Evolutionary conservation across 108 stramenopile species (phyloP).

Genomic region (Schizochytrium sp.): DNA sequence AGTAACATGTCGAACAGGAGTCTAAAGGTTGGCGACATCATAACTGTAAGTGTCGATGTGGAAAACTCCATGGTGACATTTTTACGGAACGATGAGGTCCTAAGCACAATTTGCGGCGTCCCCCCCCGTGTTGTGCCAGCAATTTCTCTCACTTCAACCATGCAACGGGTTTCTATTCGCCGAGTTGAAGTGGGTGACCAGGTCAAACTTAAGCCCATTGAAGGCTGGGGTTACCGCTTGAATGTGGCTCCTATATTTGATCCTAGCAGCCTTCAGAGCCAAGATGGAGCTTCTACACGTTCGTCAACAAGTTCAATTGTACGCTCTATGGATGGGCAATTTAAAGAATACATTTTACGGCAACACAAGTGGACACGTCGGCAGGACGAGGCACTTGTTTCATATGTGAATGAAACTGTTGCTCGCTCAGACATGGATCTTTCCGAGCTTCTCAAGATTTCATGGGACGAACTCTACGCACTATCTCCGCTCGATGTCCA

Average conservation of each 20-base stretch:
- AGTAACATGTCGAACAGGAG: not conserved
- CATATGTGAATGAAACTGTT: constrained; percentile 9
- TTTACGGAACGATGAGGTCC: not conserved
- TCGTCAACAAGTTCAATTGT: not conserved
- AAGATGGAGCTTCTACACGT: not conserved
- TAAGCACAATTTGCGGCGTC: constrained; percentile 18
- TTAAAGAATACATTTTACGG: not conserved
- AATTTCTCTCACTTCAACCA: not conserved
- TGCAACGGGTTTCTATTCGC: constrained; percentile 22
- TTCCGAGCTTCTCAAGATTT: not conserved
- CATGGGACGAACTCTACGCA: constrained; percentile 21
- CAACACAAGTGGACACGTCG: constrained; percentile 23
- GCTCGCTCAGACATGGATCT: not conserved
- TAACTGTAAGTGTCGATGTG: constrained; percentile 4
- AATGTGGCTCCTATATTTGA: constrained; percentile 11
- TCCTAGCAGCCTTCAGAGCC: not conserved
- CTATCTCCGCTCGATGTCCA: not conserved
- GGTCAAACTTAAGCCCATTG: not conserved
- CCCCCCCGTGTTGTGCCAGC: constrained; percentile 43
- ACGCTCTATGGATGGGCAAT: constrained; percentile 14
- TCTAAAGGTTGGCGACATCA: constrained; percentile 9
- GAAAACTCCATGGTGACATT: not conserved
- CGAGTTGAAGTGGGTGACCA: constrained; percentile 4
- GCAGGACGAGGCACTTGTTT: constrained; percentile 22
- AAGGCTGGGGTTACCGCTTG: constrained; percentile 12